Conservation (phyloP, 2,329 filamentous ascomycete species). For the Fusarium annulatum region DNA sequence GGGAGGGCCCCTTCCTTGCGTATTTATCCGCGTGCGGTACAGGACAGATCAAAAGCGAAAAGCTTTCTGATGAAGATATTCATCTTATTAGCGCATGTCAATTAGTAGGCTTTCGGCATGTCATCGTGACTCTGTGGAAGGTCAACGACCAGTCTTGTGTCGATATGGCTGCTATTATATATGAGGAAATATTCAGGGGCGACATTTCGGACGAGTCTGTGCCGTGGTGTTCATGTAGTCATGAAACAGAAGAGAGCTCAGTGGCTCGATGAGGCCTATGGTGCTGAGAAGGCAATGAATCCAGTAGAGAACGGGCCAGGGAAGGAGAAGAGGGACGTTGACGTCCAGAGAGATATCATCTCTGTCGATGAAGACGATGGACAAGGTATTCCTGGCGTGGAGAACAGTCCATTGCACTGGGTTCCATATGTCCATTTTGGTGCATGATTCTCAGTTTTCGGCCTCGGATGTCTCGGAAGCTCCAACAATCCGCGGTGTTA, state of each 20-base stretch:
- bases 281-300: too few species aligned
- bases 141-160: neutral
- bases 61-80: neutral
- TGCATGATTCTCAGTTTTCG: rapidly evolving
- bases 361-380: neutral
- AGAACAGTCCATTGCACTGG: neutral
- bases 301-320: too few species aligned
- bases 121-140: neutral
- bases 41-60: neutral
- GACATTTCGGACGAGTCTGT: neutral
- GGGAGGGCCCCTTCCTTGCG: rapidly evolving
- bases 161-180: neutral
- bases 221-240: neutral
- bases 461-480: neutral
- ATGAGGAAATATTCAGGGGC: neutral
- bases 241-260: neutral
- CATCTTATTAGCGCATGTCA: neutral
- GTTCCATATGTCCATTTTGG: neutral
- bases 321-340: rapidly evolving
- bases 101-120: neutral
- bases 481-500: neutral
- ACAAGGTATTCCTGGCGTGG: rapidly evolving
- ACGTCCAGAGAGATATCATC: neutral
- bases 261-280: neutral
- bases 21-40: neutral